Evolutionary conservation across 1,139 yeast genomes (phyloP).

Genomic region (Sugiyamaella xylanicola): DNA sequence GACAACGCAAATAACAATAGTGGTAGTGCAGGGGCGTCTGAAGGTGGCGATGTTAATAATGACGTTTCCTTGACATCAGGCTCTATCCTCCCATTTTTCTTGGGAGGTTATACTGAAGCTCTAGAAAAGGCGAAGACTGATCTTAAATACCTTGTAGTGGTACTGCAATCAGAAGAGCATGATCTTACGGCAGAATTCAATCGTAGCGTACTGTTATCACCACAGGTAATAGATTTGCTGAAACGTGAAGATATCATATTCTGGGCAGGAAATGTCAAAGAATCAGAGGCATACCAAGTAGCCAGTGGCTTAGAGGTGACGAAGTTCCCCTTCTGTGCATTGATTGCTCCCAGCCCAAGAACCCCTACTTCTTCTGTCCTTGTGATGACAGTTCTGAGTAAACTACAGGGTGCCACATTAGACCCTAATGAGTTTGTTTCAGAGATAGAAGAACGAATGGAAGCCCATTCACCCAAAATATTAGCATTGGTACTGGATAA

Average conservation of each 20-base stretch:
- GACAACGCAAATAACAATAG: background rate
- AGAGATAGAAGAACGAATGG: constrained; percentile 41
- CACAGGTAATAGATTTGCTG: constrained; percentile 55
- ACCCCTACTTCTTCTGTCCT: constrained; percentile 42
- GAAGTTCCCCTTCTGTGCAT: constrained; percentile 76
- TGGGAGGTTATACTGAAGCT: constrained; percentile 80
- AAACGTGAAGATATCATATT: constrained; percentile 56
- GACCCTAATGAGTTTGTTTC: constrained; percentile 42
- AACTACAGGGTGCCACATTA: constrained; percentile 60
- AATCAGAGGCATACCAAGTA: constrained; percentile 82
- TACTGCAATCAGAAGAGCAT: constrained; percentile 72
- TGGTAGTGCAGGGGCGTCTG: background rate
- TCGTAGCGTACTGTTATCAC: constrained; percentile 57
- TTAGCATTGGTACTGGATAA: constrained; percentile 60
- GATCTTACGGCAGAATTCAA: constrained; percentile 62
- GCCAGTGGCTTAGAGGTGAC: constrained; percentile 75
- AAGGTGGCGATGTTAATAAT: background rate
- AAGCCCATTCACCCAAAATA: constrained; percentile 64
- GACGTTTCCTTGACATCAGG: background rate
- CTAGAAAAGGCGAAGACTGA: constrained; percentile 65
- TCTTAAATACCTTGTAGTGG: constrained; percentile 70
- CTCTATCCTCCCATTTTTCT: constrained; percentile 48
- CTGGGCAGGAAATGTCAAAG: constrained; percentile 88
- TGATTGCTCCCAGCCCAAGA: constrained; percentile 55
- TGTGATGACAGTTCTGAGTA: constrained; percentile 60